Evolutionary conservation across 345 rosid species (phyloP).

Genomic region (Eucalyptus pumila): DNA sequence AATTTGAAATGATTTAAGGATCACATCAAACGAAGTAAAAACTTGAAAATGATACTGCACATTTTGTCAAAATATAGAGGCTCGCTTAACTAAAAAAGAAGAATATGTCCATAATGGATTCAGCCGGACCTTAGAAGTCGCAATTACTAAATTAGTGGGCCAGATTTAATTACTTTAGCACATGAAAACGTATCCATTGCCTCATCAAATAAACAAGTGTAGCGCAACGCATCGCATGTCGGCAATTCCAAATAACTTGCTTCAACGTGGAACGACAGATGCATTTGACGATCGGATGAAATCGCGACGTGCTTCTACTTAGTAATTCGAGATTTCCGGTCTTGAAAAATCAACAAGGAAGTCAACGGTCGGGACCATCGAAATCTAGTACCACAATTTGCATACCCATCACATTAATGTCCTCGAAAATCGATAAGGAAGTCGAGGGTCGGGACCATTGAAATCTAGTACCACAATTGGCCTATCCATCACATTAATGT

Average conservation of each 20-base stretch:
- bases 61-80: not conserved
- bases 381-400: not conserved
- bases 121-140: rapidly evolving
- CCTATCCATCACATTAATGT: not conserved
- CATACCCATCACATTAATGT: not conserved
- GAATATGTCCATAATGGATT: not conserved
- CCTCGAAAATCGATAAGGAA: not conserved
- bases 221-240: not conserved
- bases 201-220: not conserved
- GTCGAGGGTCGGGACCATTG: not conserved
- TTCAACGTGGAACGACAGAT: not conserved
- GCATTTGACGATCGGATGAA: not conserved
- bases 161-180: not conserved
- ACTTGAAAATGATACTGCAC: not conserved
- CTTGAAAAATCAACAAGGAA: not conserved
- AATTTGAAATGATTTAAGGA: not conserved
- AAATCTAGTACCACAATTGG: not conserved
- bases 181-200: not conserved
- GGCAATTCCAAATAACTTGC: not conserved
- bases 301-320: rapidly evolving
- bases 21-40: not conserved
- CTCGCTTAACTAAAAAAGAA: not conserved
- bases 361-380: not conserved
- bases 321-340: not conserved
- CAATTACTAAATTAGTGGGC: not conserved